A percentile compares a stretch with the other conserved stretches of the same genome.
Conservation (phyloP, 257 asterid genomes). For the Solanum rostratum region DNA sequence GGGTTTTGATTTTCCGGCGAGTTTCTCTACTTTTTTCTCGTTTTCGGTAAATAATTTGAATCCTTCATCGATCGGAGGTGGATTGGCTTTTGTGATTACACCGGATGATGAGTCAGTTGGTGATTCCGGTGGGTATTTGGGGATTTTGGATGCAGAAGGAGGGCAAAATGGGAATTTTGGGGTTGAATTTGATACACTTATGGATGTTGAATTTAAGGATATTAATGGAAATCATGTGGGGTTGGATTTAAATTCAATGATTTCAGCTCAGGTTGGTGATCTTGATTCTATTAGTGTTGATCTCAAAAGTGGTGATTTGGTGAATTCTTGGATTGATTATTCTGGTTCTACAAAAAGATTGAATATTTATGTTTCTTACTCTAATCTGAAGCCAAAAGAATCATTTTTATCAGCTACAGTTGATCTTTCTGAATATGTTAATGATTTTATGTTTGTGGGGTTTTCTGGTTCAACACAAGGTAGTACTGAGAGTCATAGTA, state of each 20-base stretch:
- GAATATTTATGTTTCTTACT: conserved; percentile 47
- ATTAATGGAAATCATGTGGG: conserved; percentile 77
- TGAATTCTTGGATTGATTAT: conserved; percentile 73
- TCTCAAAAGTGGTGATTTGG: conserved; percentile 71
- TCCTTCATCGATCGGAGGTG: conserved; percentile 77
- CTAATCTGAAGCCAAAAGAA: conserved; percentile 53
- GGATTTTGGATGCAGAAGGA: conserved; percentile 37
- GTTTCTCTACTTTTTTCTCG: conserved; percentile 65
- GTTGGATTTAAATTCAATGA: conserved; percentile 62
- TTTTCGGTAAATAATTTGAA: conserved; percentile 53
- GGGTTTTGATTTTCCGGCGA: conserved; percentile 26
- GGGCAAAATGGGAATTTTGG: conserved; percentile 42
- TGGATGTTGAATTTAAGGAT: conserved; percentile 70
- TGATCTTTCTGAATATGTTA: conserved; percentile 34
- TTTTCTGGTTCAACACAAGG: conserved; percentile 83
- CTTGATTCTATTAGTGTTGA: conserved; percentile 43
- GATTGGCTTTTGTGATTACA: conserved; percentile 60
- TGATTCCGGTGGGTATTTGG: conserved; percentile 61
- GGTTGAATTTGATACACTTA: conserved; percentile 62
- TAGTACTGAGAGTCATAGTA: conserved; percentile 60
- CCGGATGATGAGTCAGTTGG: conserved; percentile 50
- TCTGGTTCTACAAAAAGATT: conserved; percentile 35
- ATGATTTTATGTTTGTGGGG: conserved; percentile 67
- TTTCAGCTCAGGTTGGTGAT: conserved; percentile 37
- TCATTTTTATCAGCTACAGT: conserved; percentile 36